phyloP scores from a whole-genome alignment of 2,329 filamentous ascomycete genomes.

The Lecanicillium sp. region DNA sequence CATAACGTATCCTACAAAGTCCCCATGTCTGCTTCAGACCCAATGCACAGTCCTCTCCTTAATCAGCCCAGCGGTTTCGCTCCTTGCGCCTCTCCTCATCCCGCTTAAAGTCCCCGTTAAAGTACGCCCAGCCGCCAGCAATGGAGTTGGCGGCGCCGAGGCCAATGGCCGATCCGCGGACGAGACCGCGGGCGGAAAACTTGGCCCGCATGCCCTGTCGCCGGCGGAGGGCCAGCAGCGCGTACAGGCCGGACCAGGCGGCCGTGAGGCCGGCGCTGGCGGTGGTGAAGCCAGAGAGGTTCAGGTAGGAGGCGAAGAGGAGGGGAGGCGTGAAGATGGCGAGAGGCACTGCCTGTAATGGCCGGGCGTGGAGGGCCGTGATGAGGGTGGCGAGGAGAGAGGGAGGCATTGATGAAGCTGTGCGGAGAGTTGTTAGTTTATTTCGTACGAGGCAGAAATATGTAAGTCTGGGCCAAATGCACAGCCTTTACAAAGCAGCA shows the following conservation, averaged over 20 bases:
- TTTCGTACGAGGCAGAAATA: too few relatives aligned
- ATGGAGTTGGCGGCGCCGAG: constrained; percentile 40
- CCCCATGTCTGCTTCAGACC: too few relatives aligned
- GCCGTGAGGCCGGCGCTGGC: constrained; percentile 48
- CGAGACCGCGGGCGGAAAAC: constrained; percentile 39
- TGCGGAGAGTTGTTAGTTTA: constrained; percentile 3
- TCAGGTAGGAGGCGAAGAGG: constrained; percentile 50
- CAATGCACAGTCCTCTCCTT: too few relatives aligned
- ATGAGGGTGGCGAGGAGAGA: constrained; percentile 49
- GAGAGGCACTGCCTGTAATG: constrained; percentile 43
- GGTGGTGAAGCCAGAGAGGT: constrained; percentile 50
- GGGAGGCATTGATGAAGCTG: constrained; percentile 47
- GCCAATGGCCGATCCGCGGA: constrained; percentile 43
- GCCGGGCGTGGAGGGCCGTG: constrained; percentile 47
- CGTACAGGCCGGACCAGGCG: constrained; percentile 51
- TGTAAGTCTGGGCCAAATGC: too few relatives aligned
- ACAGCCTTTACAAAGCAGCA: too few relatives aligned
- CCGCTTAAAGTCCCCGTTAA: constrained; percentile 39
- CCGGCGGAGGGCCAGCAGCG: constrained; percentile 44
- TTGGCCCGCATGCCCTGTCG: constrained; percentile 31
- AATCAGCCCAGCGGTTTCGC: constrained; percentile 46
- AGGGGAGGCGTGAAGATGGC: constrained; percentile 45
- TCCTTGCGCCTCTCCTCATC: constrained; percentile 41
- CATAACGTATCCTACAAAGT: too few relatives aligned
- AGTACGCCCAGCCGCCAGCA: constrained; percentile 45